Conservation (phyloP, 2,329 filamentous ascomycete species). For the Fusarium haematococcum region DNA sequence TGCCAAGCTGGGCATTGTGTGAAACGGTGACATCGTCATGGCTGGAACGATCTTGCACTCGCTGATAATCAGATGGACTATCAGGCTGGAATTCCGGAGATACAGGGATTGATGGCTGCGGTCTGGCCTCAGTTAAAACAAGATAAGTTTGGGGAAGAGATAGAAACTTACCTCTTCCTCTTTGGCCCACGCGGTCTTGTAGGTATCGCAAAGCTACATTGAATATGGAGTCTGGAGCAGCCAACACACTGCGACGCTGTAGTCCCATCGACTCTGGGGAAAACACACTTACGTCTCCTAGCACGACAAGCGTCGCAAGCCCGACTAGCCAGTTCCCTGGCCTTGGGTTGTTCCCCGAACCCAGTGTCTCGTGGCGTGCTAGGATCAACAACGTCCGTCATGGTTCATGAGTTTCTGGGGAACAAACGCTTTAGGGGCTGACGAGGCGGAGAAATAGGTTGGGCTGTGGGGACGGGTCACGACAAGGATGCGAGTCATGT, state of each 20-base stretch:
- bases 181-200: slow-evolving; percentile 41
- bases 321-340: slow-evolving; percentile 32
- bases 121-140: neutral
- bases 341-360: neutral
- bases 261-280: neutral
- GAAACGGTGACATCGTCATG: neutral
- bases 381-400: neutral
- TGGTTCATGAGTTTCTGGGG: neutral
- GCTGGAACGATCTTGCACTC: neutral
- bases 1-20: neutral
- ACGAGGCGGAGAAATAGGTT: slow-evolving; percentile 14
- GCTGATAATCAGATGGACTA: neutral
- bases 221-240: neutral
- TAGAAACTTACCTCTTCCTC: neutral
- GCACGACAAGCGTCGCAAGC: slow-evolving; percentile 43
- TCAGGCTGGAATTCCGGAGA: neutral
- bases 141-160: neutral
- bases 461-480: neutral
- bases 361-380: neutral
- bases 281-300: slow-evolving; percentile 39
- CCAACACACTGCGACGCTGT: neutral
- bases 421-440: neutral
- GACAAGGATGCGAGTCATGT: slow-evolving; percentile 1
- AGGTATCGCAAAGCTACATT: slow-evolving; percentile 31
- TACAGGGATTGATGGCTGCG: neutral